Evolutionary conservation across 164 flowering plant species (phyloP), one percentile per base, ranked within the genome.

Genomic region (Aristolochia californica): DNA sequence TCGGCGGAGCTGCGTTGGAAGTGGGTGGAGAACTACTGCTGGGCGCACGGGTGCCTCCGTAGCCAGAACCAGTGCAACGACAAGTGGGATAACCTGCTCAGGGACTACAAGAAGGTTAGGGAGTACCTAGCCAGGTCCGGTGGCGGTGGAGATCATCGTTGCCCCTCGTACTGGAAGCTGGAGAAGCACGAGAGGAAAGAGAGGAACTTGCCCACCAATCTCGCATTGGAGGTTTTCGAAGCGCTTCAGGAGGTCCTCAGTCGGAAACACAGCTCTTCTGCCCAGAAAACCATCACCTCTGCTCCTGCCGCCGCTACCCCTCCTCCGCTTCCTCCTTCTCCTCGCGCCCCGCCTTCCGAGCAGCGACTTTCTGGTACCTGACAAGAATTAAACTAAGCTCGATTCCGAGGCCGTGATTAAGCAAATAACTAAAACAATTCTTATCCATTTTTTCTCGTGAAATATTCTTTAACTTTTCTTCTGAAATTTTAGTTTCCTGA

Each of bases 61-160:
- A 76, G 77, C 72, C 77, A 76, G 23, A 76, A 70, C 66, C 79
- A 76, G 63, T 76, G 79, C 52, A 76, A 76, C 61, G 79, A 76
- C 67, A 76, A 70, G 61, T 76, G 77, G 79, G 79, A 76, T 44
- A 76, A 76, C 34, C 68, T 73, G 45, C 49, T 73, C 13, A 55
- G 79, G 20, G 79, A 76, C 30, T 76, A 72, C 70, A 76, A 76
- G 68, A 76, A 76, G 56, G 77, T 76, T 30, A 69, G 72, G 5
- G 75, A 72, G 13, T 66, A 68, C 62, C 70, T 72, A 55, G 53
- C 63, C 26, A 53, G 58, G 26, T 20, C 54, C 23, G 27, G 5
- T 12, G 26, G 65, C 13, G 26, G 65, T 9, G 43, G 18, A 2
- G 7, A 43, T 13, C n/a, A 24, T 1, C 28, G 67, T 15, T 22